A percentile compares a stretch with the other conserved stretches of the same genome.
Conservation (phyloP, 306 rosid genomes). For the Casuarina glauca region DNA sequence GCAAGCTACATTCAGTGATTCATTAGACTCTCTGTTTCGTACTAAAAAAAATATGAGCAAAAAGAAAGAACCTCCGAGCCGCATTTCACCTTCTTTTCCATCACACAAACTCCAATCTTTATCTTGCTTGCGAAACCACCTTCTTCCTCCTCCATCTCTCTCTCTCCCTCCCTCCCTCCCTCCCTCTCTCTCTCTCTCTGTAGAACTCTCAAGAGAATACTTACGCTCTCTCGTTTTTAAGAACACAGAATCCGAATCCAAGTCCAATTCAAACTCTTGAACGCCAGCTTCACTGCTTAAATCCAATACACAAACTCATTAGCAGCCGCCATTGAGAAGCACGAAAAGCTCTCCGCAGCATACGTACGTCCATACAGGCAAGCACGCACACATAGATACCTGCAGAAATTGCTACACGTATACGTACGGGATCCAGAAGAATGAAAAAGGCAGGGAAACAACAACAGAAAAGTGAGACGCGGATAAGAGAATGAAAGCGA, state of each 20-base stretch:
- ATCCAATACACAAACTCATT: slow-evolving; percentile 17
- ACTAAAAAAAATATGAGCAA: slow-evolving; percentile 32
- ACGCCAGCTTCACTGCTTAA: slow-evolving; percentile 14
- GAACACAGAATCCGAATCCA: slow-evolving; percentile 26
- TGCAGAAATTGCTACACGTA: neutral
- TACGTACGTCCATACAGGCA: neutral
- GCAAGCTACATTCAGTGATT: slow-evolving; percentile 22
- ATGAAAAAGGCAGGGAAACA: neutral
- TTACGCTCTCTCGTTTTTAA: slow-evolving; percentile 6
- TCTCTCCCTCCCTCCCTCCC: slow-evolving; percentile 21
- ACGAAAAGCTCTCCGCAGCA: slow-evolving; percentile 5
- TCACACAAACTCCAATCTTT: slow-evolving; percentile 86
- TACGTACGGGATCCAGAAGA: neutral
- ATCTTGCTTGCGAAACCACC: slow-evolving; percentile 46
- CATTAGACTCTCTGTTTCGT: slow-evolving; percentile 17
- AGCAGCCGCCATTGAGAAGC: slow-evolving; percentile 19
- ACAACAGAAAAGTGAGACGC: slow-evolving; percentile 6
- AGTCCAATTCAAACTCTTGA: slow-evolving; percentile 16
- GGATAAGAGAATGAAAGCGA: neutral
- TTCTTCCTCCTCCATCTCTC: slow-evolving; percentile 25
- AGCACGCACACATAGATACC: neutral
- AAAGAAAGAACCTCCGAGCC: slow-evolving; percentile 61
- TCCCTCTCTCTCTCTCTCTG: slow-evolving; percentile 24
- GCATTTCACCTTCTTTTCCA: slow-evolving; percentile 99
- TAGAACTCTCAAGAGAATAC: neutral